Percentiles rank a stretch among this genome's conserved stretches.
Conservation (phyloP, 2,329 filamentous ascomycete species). For the Capronia coronata region DNA sequence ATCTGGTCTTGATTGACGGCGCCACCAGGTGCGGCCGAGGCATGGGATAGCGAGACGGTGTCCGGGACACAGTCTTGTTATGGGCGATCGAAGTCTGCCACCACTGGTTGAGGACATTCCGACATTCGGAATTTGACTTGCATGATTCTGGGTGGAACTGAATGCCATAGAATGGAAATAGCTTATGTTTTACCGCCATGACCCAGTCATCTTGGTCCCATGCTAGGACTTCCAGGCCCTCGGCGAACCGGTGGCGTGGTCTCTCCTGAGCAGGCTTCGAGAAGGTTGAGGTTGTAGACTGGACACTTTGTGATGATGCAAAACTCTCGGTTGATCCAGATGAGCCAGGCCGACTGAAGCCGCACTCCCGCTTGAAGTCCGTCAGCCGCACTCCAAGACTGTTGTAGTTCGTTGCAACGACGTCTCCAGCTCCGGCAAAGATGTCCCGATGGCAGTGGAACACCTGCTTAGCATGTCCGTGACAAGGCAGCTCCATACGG, state of each 20-base stretch:
- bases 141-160: constrained; percentile 93
- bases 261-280: constrained; percentile 30
- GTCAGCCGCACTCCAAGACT: constrained; percentile 23
- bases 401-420: constrained; percentile 63
- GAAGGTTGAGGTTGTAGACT: constrained; percentile 6
- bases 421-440: constrained; percentile 54
- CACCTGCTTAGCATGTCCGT: constrained; percentile 71
- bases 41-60: not conserved
- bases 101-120: constrained; percentile 65
- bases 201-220: constrained; percentile 57
- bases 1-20: not conserved
- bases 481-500: constrained; percentile 64
- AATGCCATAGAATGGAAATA: constrained; percentile 73
- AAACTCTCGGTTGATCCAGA: constrained; percentile 16
- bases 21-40: not conserved
- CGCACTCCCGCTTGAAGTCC: constrained; percentile 3
- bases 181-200: constrained; percentile 67
- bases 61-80: constrained; percentile 39
- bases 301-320: constrained; percentile 16
- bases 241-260: constrained; percentile 29
- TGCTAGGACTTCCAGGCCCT: constrained; percentile 50
- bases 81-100: constrained; percentile 59
- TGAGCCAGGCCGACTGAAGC: constrained; percentile 16
- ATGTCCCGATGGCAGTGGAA: constrained; percentile 56
- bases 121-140: constrained; percentile 60